phyloP scores from a whole-genome alignment of 345 rosid species.

The Syzygium aromaticum region DNA sequence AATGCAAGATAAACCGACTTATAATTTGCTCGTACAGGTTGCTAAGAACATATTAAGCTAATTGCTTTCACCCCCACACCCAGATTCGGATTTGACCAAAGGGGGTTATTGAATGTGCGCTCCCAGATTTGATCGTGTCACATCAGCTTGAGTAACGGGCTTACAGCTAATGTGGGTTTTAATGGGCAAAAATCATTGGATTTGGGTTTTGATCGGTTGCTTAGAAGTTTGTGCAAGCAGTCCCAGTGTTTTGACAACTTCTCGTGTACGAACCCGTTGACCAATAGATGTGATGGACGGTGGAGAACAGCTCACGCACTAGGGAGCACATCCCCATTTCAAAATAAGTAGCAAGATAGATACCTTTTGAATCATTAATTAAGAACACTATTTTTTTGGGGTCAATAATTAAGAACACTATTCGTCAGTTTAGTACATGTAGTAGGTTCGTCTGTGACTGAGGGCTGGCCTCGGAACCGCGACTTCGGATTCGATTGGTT shows the following conservation, averaged over 20 bases:
- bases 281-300: background rate
- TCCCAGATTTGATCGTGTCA: too few species aligned
- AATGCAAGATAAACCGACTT: too few species aligned
- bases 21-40: background rate
- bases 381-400: background rate
- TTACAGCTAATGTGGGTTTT: background rate
- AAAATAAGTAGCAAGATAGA: background rate
- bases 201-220: background rate
- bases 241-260: background rate
- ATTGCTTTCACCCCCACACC: background rate
- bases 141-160: background rate
- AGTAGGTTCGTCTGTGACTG: background rate
- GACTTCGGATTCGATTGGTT: background rate
- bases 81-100: background rate
- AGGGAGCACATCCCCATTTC: background rate
- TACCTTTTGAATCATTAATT: background rate
- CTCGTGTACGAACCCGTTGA: background rate
- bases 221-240: background rate
- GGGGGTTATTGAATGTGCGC: too few species aligned
- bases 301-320: background rate
- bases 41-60: background rate
- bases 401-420: too few species aligned
- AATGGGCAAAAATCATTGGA: background rate
- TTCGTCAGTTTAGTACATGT: background rate
- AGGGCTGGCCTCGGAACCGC: background rate